Conservation (phyloP, 2,329 filamentous ascomycete species). For the Hypoxylon sp. region DNA sequence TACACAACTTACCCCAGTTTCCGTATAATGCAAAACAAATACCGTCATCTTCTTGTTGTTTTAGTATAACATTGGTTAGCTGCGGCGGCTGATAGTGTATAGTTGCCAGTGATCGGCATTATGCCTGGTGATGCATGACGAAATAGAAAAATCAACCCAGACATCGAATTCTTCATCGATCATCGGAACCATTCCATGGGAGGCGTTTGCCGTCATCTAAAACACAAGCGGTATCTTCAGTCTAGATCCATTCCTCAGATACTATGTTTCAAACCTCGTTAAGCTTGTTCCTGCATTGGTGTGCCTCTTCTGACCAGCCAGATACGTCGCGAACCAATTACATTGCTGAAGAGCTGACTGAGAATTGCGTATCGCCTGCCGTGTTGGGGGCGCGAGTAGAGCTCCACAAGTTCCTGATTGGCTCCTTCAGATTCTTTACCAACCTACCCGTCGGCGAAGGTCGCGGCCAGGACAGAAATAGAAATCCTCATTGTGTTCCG, state of each 20-base stretch:
- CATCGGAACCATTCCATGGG: slow-evolving; percentile 20
- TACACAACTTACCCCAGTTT: slow-evolving; percentile 12
- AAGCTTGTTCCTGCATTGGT: slow-evolving; percentile 43
- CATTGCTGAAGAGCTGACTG: slow-evolving; percentile 38
- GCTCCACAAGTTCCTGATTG: slow-evolving; percentile 47
- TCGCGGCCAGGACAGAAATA: slow-evolving; percentile 49
- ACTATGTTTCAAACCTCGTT: slow-evolving; percentile 41
- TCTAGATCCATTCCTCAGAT: slow-evolving; percentile 37
- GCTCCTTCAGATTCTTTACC: slow-evolving; percentile 43
- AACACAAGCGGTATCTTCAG: slow-evolving; percentile 32
- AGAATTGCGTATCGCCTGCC: slow-evolving; percentile 43
- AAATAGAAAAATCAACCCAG: not conserved
- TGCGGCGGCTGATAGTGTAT: slow-evolving; percentile 26
- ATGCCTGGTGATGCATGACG: slow-evolving; percentile 19
- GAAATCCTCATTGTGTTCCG: slow-evolving; percentile 43
- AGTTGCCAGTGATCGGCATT: slow-evolving; percentile 17
- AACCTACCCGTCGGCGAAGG: slow-evolving; percentile 37
- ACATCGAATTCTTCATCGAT: slow-evolving; percentile 20
- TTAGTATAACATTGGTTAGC: slow-evolving; percentile 19
- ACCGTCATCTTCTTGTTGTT: not conserved
- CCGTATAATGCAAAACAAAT: slow-evolving; percentile 1
- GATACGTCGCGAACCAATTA: slow-evolving; percentile 46
- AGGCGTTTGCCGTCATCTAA: slow-evolving; percentile 30
- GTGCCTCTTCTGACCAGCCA: slow-evolving; percentile 17
- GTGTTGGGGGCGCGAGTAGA: slow-evolving; percentile 35